Percentiles rank a stretch among this genome's conserved stretches.
phyloP scores from a whole-genome alignment of 345 rosid species.

The Excoecaria cochinchinensis region DNA sequence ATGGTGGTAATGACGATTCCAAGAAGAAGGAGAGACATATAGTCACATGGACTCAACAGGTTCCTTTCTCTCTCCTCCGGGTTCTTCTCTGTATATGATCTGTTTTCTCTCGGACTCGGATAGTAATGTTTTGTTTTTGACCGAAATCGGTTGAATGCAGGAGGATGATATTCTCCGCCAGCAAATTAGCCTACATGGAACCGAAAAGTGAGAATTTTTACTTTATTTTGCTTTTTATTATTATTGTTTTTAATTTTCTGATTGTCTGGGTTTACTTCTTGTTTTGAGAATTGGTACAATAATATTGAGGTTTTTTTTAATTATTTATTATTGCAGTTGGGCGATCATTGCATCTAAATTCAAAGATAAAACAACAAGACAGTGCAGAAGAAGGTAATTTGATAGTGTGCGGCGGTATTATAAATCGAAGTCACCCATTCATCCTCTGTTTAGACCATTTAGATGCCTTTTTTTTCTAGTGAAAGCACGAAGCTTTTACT shows the following conservation, averaged over 20 bases:
- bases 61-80: conserved; percentile 6
- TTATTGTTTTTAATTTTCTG: neutral
- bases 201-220: conserved; percentile 61
- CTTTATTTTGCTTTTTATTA: neutral
- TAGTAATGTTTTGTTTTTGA: conserved; percentile 6
- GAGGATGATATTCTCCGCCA: conserved; percentile 92
- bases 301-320: conserved; percentile 10
- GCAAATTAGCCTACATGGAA: conserved; percentile 77
- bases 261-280: neutral
- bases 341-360: conserved; percentile 87
- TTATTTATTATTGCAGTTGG: conserved; percentile 61
- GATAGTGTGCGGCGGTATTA: conserved; percentile 7
- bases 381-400: conserved; percentile 89
- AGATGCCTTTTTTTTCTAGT: neutral
- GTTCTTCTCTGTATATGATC: conserved; percentile 3
- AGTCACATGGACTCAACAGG: conserved; percentile 65
- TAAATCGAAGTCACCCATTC: neutral
- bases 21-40: conserved; percentile 91
- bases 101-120: conserved; percentile 3
- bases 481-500: neutral
- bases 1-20: conserved; percentile 50
- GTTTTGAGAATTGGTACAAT: neutral
- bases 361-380: conserved; percentile 92
- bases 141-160: conserved; percentile 38
- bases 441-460: conserved; percentile 18